Base-by-base conservation (phyloP, 148 eudicot species). In the Limonium bicolor region DNA sequence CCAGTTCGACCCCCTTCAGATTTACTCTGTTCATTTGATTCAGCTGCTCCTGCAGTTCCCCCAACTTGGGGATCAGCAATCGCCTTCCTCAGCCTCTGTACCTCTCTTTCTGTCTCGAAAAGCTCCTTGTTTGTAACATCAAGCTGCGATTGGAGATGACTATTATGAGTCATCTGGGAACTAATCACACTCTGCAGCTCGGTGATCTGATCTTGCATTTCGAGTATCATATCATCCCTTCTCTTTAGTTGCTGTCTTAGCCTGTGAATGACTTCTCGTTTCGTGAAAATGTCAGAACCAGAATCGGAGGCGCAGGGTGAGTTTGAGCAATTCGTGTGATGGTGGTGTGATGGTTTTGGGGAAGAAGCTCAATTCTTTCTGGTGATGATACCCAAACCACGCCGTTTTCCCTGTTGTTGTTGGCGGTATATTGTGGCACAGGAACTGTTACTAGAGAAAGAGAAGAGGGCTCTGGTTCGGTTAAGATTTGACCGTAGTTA, bases 201-300 rank as follows among this genome's bases (percentile, higher is more conserved):
- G 3, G 75, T 61, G 20, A 90, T 84, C 60, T 81, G 99, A 53
- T 90, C 95, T 46, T 90, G 95, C 94, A 90, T 90, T 62, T 90
- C 99, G 20, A 90, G 46, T 38, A 78, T 85, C 93, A 71, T 80
- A 33, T 85, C 95, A 51, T 90, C 99, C 54, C 99, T 69, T 55
- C 82, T 81, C 75, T 83, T 90, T 39, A 90, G 35, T 62, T 90
- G 99, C 32, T 72, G 95, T 39, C 99, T 78, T 53, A 90, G 82
- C 58, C 81, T 90, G 30, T 90, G 99, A 36, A 90, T 75, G 24
- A 85, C 99, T 33, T 90, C 99, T 50, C 95, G 60, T 54, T 90
- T 90, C 77, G 70, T 80, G 65, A 65, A 90, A 27, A 90, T 67
- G 51, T 90, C 99, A 9, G 99, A 90, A 9, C 99, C 93, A 15